Evolutionary conservation across 164 flowering plant species (phyloP).

Genomic region (Dillenia turbinata): DNA sequence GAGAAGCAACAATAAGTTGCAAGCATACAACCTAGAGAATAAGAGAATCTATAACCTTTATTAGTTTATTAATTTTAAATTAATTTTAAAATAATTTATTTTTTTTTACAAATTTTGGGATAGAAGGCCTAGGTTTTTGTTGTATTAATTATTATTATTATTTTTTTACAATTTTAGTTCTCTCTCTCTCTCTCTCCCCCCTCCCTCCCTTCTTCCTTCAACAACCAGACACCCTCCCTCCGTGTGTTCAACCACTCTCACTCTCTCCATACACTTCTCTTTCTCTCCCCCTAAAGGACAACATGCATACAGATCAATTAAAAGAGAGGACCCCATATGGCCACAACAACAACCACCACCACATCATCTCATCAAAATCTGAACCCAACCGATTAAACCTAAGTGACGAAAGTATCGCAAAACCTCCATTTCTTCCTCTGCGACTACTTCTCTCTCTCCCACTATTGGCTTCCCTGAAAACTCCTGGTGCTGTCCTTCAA

Average conservation of each 20-base stretch:
- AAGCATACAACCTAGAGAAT: too few species aligned
- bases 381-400: constrained; percentile 44
- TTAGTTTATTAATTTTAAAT: neutral
- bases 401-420: constrained; percentile 65
- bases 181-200: too few species aligned
- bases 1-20: too few species aligned
- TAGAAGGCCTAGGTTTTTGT: too few species aligned
- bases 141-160: too few species aligned
- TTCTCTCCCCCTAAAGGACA: neutral
- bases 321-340: neutral
- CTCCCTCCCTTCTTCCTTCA: too few species aligned
- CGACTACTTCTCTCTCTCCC: constrained; percentile 25
- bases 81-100: neutral
- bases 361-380: constrained; percentile 43
- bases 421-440: constrained; percentile 55
- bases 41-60: neutral
- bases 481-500: constrained; percentile 50
- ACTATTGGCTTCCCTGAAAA: constrained; percentile 35
- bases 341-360: constrained; percentile 23
- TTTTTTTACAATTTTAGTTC: too few species aligned
- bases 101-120: too few species aligned
- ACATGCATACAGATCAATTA: neutral
- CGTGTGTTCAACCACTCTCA: too few species aligned
- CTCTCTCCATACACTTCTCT: neutral
- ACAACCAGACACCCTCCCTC: too few species aligned